Percentiles rank a stretch among this genome's conserved stretches.
These are phyloP conservation scores for Cyamopsis tetragonoloba DNA, from an alignment of 306 rosid genomes.

Conservation along the genomic window DNA sequence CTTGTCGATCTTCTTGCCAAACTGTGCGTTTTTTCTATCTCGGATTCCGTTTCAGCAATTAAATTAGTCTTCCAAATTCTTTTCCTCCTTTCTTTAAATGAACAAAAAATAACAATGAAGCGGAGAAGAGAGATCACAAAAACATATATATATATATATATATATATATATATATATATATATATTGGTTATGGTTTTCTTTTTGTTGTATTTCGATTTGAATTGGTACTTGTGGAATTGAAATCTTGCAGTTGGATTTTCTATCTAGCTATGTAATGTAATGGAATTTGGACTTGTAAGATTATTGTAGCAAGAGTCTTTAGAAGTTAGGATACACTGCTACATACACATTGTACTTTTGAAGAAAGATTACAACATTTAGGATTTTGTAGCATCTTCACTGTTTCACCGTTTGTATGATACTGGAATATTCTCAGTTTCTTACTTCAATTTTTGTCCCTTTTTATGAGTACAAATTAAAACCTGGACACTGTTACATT, in stretches of 20 bases:
- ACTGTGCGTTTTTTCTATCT: constrained; percentile 42
- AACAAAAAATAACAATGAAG: neutral
- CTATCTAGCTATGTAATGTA: neutral
- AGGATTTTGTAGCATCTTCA: constrained; percentile 3
- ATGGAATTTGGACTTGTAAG: neutral
- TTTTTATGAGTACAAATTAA: neutral
- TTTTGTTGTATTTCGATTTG: neutral
- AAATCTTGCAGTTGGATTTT: neutral
- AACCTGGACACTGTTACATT: neutral
- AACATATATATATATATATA: too few species aligned
- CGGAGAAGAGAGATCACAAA: neutral
- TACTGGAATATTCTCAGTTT: constrained; percentile 1
- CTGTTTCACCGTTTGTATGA: neutral
- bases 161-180: too few species aligned
- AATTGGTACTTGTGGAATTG: neutral
- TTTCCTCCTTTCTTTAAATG: neutral
- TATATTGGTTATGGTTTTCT: too few species aligned
- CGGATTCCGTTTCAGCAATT: neutral
- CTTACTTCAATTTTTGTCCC: neutral
- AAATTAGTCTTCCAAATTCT: neutral
- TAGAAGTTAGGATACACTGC: neutral
- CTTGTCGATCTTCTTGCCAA: constrained; percentile 70
- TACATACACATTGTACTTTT: neutral
- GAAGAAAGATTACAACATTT: neutral
- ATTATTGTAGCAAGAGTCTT: neutral